Evolutionary conservation across 1,139 yeast species (phyloP).

Genomic region (Geotrichum reessii): DNA sequence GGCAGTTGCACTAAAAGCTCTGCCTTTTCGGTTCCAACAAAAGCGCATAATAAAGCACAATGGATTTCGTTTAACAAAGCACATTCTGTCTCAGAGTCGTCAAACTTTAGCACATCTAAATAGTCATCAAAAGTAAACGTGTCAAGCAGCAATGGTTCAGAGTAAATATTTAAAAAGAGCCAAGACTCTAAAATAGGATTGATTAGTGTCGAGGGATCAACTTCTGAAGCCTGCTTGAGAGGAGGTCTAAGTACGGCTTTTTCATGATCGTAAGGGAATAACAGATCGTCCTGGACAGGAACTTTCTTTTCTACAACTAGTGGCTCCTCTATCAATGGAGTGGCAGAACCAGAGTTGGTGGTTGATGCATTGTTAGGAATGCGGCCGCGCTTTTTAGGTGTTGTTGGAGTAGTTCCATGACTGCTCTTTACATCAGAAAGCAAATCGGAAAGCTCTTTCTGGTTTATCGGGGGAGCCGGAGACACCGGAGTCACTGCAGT

Average conservation of each 20-base stretch:
- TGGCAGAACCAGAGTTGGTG: conserved; percentile 13
- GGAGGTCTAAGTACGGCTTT: conserved; percentile 14
- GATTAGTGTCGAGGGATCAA: conserved; percentile 21
- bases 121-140: conserved; percentile 79
- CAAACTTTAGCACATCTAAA: conserved; percentile 51
- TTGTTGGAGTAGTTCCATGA: neutral
- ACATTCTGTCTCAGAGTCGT: conserved; percentile 46
- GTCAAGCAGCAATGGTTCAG: conserved; percentile 56
- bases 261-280: conserved; percentile 20
- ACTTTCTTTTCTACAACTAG: conserved; percentile 2
- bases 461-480: neutral
- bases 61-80: conserved; percentile 64
- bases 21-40: conserved; percentile 28
- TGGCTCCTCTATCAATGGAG: conserved; percentile 10
- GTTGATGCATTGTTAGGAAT: conserved; percentile 3
- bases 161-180: conserved; percentile 70
- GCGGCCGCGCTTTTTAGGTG: conserved; percentile 12
- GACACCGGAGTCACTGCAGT: neutral
- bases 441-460: conserved; percentile 6
- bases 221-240: conserved; percentile 11
- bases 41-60: conserved; percentile 45
- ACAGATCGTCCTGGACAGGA: conserved; percentile 27
- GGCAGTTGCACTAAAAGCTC: conserved; percentile 42
- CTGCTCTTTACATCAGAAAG: conserved; percentile 1
- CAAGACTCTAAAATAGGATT: conserved; percentile 52